Conservation (phyloP, 1,284 basidiomycete genomes). For the Somion occarium region DNA sequence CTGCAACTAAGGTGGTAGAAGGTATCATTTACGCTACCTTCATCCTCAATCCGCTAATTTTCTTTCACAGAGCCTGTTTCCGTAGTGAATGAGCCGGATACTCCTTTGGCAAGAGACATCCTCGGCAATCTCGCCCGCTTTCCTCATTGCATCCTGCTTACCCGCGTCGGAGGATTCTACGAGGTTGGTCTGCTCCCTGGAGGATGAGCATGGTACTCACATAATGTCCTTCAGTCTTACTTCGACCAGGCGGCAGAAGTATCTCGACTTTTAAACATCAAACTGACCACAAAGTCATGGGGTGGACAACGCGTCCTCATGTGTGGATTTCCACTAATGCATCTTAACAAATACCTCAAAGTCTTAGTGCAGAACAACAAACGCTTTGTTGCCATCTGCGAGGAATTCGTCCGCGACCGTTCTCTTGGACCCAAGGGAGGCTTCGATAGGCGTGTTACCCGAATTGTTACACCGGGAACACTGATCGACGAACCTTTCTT, state of each 20-base stretch:
- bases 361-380: conserved; percentile 78
- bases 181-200: conserved; percentile 71
- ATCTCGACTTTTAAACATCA: conserved; percentile 74
- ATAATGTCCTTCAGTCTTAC: conserved; percentile 67
- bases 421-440: conserved; percentile 41
- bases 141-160: conserved; percentile 86
- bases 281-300: conserved; percentile 73
- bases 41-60: too few relatives aligned
- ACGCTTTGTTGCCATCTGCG: conserved; percentile 86
- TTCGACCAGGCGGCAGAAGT: conserved; percentile 87
- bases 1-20: too few relatives aligned
- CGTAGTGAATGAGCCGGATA: conserved; percentile 32
- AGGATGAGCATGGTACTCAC: too few relatives aligned
- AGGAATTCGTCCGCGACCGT: conserved; percentile 68
- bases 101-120: conserved; percentile 64
- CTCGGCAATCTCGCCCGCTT: conserved; percentile 70
- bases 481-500: conserved; percentile 88
- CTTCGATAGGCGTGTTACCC: conserved; percentile 75
- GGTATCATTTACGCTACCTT: too few relatives aligned
- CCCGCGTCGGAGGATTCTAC: conserved; percentile 92
- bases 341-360: conserved; percentile 85
- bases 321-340: conserved; percentile 88
- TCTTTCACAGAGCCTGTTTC: too few relatives aligned
- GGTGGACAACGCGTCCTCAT: conserved; percentile 64
- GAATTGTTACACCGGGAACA: conserved; percentile 90